Evolutionary conservation across 352 stramenopile genomes (phyloP).

Genomic region (Phytophthora colocasiae): DNA sequence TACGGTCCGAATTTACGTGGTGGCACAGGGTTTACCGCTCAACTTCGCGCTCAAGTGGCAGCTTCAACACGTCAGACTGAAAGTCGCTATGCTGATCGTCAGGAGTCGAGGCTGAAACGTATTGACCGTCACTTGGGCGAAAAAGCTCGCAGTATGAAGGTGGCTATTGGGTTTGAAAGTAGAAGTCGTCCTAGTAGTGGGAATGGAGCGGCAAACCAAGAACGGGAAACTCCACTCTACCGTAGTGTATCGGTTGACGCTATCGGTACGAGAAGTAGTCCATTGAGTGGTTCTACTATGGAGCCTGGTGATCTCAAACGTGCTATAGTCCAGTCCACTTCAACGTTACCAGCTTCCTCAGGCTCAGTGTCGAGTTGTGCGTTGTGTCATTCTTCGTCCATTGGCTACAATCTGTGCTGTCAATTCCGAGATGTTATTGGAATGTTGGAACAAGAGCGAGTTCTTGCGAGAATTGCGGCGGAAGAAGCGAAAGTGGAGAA

Average conservation of each 20-base stretch:
- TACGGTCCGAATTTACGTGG: conserved; percentile 57
- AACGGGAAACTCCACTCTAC: conserved; percentile 8
- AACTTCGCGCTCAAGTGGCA: conserved; percentile 60
- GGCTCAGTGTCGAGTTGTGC: conserved; percentile 26
- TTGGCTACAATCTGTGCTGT: conserved; percentile 71
- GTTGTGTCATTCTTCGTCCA: conserved; percentile 65
- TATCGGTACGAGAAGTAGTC: conserved; percentile 2
- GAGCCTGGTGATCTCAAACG: conserved; percentile 1
- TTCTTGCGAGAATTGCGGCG: conserved; percentile 7
- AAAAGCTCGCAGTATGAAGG: conserved; percentile 55
- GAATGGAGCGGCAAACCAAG: neutral
- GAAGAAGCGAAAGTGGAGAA: neutral
- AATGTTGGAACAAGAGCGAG: conserved; percentile 45
- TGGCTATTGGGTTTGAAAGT: conserved; percentile 12
- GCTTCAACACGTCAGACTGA: conserved; percentile 55
- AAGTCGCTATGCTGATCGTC: conserved; percentile 45
- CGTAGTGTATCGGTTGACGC: conserved; percentile 15
- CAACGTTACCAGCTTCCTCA: neutral
- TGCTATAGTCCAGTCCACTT: neutral
- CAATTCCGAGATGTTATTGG: conserved; percentile 66
- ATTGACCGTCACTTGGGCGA: conserved; percentile 53
- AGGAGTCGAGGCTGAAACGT: conserved; percentile 48
- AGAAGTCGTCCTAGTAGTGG: conserved; percentile 19
- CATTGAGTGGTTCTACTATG: neutral
- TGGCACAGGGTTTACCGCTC: conserved; percentile 55